phyloP scores from a whole-genome alignment of 495 filamentous ascomycete genomes.

The Neohortaea acidophila region DNA sequence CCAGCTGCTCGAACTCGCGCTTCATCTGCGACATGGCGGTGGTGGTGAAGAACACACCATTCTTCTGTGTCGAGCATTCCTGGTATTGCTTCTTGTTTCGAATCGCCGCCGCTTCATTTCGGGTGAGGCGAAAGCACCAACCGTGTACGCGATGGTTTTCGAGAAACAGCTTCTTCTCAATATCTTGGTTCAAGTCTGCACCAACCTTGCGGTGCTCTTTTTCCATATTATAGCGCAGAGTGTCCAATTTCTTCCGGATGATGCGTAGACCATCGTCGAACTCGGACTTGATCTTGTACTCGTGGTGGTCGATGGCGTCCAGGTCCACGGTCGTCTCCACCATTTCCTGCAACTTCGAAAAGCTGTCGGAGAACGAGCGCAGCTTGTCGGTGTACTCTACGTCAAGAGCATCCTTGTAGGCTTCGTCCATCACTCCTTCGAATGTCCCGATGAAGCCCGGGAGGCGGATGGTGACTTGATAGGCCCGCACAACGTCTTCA shows the following conservation, averaged over 20 bases:
- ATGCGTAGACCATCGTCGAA: conserved; percentile 82
- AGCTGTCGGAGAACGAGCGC: conserved; percentile 52
- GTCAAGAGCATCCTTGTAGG: conserved; percentile 77
- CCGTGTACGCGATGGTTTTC: conserved; percentile 93
- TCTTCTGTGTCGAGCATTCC: conserved; percentile 97
- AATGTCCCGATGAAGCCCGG: conserved; percentile 81
- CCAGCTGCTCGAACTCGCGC: conserved; percentile 85
- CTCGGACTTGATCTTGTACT: conserved; percentile 97
- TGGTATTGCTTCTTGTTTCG: conserved; percentile 79
- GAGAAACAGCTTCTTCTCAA: conserved; percentile 95
- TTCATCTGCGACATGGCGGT: conserved; percentile 64
- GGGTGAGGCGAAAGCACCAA: conserved; percentile 89
- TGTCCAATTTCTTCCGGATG: conserved; percentile 82
- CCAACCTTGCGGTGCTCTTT: conserved; percentile 63
- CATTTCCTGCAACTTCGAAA: conserved; percentile 87
- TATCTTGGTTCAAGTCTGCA: conserved; percentile 76
- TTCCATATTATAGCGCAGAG: conserved; percentile 67
- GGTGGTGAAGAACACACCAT: conserved; percentile 96
- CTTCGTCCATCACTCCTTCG: conserved; percentile 89
- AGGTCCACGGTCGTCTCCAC: conserved; percentile 97
- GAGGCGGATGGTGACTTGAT: conserved; percentile 83
- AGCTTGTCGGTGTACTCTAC: conserved; percentile 78
- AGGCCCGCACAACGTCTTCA: conserved; percentile 89
- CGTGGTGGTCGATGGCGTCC: conserved; percentile 87
- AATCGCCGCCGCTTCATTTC: conserved; percentile 84